A percentile compares a stretch with the other conserved stretches of the same genome.
Conservation (phyloP, 768 basidiomycete species). For the Sutorius australiensis region DNA sequence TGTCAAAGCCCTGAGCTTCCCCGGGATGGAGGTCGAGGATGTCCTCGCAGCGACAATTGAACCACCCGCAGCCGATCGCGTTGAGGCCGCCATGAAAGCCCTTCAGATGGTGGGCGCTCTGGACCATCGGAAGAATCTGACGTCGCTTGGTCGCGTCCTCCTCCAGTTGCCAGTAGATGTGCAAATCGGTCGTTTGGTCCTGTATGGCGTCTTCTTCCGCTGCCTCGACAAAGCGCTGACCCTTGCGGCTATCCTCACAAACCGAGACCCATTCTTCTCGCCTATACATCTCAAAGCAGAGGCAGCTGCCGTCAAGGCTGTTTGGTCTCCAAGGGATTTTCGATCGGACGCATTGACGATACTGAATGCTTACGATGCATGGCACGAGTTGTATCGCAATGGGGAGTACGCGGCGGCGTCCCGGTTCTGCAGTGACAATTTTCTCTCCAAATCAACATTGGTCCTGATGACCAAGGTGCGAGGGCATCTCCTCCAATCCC, state of each 20-base stretch:
- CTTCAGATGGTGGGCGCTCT: conserved; percentile 87
- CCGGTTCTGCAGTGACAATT: conserved; percentile 79
- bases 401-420: conserved; percentile 67
- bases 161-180: conserved; percentile 88
- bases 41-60: conserved; percentile 84
- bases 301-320: conserved; percentile 67
- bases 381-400: conserved; percentile 67
- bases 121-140: conserved; percentile 69
- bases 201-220: conserved; percentile 90
- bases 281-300: conserved; percentile 73
- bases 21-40: conserved; percentile 80
- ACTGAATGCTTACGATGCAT: conserved; percentile 75
- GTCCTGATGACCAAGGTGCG: conserved; percentile 79
- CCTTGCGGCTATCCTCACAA: conserved; percentile 85
- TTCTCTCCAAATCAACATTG: conserved; percentile 82
- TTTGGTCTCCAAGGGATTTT: conserved; percentile 77
- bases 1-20: conserved; percentile 88
- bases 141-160: conserved; percentile 83
- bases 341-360: conserved; percentile 81
- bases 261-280: conserved; percentile 86
- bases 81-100: conserved; percentile 72
- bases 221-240: conserved; percentile 86
- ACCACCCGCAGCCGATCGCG: conserved; percentile 74
- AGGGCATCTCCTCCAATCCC: conserved; percentile 66
- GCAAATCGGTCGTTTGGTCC: conserved; percentile 82